Evolutionary conservation across 2,329 filamentous ascomycete species (phyloP).

Genomic region (Colletotrichum sp.): DNA sequence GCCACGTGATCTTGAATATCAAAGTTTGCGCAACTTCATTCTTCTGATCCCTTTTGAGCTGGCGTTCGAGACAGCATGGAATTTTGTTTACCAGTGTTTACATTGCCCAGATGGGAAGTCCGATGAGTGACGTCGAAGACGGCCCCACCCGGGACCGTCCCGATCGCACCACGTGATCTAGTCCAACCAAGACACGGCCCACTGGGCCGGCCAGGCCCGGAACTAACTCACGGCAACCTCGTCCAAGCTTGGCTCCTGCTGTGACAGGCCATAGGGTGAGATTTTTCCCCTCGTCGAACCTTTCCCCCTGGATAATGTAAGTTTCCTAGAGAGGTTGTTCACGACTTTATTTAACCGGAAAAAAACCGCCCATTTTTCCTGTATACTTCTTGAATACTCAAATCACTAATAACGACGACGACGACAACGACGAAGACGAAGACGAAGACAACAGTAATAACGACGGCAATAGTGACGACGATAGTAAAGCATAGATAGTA

Average conservation of each 20-base stretch:
- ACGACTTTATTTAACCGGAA: neutral
- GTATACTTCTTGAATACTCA: neutral
- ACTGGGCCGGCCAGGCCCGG: neutral
- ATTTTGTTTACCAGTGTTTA: neutral
- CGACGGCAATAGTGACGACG: too few species aligned
- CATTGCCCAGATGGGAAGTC: neutral
- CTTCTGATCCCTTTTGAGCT: neutral
- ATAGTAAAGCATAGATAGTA: neutral
- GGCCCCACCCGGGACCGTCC: neutral
- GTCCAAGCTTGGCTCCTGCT: neutral
- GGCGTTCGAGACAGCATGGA: neutral
- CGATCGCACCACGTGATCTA: neutral
- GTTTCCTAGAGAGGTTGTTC: neutral
- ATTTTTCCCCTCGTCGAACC: neutral
- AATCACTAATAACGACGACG: neutral
- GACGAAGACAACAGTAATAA: neutral
- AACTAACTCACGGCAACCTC: neutral
- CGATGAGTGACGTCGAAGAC: neutral
- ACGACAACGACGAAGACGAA: neutral
- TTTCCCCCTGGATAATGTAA: neutral
- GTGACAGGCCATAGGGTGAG: neutral
- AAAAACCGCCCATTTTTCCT: neutral
- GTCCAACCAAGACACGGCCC: neutral
- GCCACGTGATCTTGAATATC: neutral
- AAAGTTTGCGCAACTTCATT: neutral